phyloP scores from a whole-genome alignment of 257 asterid species.

The Solanum chaucha region DNA sequence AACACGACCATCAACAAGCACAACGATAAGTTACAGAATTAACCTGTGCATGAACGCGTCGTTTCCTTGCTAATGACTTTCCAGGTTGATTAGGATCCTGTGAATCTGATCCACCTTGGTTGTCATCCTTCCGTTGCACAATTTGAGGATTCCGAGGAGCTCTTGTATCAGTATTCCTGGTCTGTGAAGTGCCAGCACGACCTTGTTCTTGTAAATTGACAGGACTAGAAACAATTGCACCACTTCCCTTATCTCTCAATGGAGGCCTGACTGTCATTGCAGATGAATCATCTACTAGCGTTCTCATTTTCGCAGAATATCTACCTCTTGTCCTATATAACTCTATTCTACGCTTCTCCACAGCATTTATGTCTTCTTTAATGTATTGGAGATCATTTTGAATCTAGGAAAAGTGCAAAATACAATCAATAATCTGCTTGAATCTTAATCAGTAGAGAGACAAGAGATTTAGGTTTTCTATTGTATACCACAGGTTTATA shows the following conservation, averaged over 20 bases:
- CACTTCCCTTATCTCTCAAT: slow-evolving; percentile 31
- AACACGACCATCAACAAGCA: not conserved
- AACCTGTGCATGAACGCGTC: slow-evolving; percentile 79
- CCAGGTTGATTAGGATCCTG: slow-evolving; percentile 55
- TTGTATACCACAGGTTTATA: not conserved
- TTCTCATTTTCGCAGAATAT: slow-evolving; percentile 41
- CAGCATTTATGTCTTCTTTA: slow-evolving; percentile 75
- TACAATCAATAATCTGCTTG: no score
- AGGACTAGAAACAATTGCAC: slow-evolving; percentile 20
- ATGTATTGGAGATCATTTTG: slow-evolving; percentile 70
- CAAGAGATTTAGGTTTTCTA: not conserved
- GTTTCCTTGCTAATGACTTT: slow-evolving; percentile 51
- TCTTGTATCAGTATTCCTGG: slow-evolving; percentile 39
- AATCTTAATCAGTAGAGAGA: not conserved
- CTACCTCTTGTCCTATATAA: slow-evolving; percentile 57
- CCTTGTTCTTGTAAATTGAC: slow-evolving; percentile 31
- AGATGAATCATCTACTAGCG: slow-evolving; percentile 39
- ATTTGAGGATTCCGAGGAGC: slow-evolving; percentile 38
- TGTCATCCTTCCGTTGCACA: slow-evolving; percentile 29
- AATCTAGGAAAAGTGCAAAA: slow-evolving; percentile 31
- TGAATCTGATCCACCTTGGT: slow-evolving; percentile 39
- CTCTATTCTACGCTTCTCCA: slow-evolving; percentile 69
- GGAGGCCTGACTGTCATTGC: slow-evolving; percentile 39
- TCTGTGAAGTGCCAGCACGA: slow-evolving; percentile 27
- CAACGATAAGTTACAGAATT: not conserved